Base-by-base conservation (phyloP, 2,329 filamentous ascomycete species). In the Hypoxylon sp. region DNA sequence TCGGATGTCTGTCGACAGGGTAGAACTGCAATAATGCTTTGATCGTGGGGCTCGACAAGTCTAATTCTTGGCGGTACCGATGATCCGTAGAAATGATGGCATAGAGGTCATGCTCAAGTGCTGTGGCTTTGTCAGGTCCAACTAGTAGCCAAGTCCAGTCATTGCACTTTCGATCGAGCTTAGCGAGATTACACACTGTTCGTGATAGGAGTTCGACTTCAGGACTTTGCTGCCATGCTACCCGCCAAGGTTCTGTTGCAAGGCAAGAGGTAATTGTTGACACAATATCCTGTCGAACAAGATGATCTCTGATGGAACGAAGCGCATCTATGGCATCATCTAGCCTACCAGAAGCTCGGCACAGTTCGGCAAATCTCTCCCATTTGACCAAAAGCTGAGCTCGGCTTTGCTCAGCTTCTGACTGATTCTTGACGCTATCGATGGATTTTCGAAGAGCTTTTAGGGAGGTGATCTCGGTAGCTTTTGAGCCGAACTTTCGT, bases 331-430 rank as follows among this genome's bases (percentile, higher is more conserved):
- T 82, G 0, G 90, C 86, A 67, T 91, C 87, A 2, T 87, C 84
- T 17, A 80, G 79, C 49, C 86, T 82, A 3, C 86, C 86, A 13
- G 82, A 78, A 0, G 80, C 77, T 70, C 85, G 87, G 71, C 86
- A 88, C 1, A 89, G 74, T 41, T 91, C 89, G 2, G 87, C 90
- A 71, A 92, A 84, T 10, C 87, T 83, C 75, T 93, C 91, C 41
- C 92, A 81, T 74, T 93, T 93, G 58, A 83, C 83, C 0, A 85
- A 79, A 1, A 92, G 79, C 66, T 90, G 85, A 0, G 88, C 90
- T 68, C 84, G 84, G 46, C 87, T 83, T 76, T 85, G 87, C 63
- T 92, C 90, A 0, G 79, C 76, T 17, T 80, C 77, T 0, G 87
- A 77, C 6, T 87, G 84, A 46, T 85, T 79, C 71, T 86, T 86